Percentiles rank a stretch among this genome's conserved stretches.
phyloP scores from a whole-genome alignment of 106 monocot species.

The Triglochin maritima region DNA sequence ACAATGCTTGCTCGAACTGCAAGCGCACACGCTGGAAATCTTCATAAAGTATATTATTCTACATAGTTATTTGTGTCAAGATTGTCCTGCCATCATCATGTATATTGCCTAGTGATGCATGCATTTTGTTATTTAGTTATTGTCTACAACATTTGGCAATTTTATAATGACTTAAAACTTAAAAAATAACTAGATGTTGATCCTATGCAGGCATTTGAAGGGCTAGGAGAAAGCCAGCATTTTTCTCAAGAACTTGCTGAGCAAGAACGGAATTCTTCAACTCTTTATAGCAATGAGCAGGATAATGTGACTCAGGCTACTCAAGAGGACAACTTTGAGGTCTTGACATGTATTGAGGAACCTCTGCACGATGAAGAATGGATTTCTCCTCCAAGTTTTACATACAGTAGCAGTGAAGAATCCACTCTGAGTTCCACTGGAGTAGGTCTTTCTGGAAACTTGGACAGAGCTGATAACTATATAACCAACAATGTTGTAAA shows the following conservation, averaged over 20 bases:
- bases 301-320: conserved; percentile 15
- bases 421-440: conserved; percentile 30
- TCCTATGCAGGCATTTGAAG: conserved; percentile 72
- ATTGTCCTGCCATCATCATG: too few species aligned
- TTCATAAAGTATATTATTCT: conserved; percentile 58
- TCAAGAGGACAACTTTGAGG: conserved; percentile 16
- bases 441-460: conserved; percentile 20
- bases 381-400: conserved; percentile 73
- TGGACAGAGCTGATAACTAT: conserved; percentile 12
- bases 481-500: background rate
- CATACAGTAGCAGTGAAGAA: conserved; percentile 56
- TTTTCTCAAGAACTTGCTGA: conserved; percentile 49
- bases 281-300: conserved; percentile 21
- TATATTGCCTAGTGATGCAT: too few species aligned
- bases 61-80: background rate
- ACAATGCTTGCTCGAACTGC: conserved; percentile 71
- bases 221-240: conserved; percentile 69
- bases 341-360: conserved; percentile 3
- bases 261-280: conserved; percentile 36
- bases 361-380: conserved; percentile 57
- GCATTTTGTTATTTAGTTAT: too few species aligned
- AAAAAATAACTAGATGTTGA: too few species aligned
- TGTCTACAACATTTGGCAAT: too few species aligned
- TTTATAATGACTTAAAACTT: too few species aligned
- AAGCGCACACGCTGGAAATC: conserved; percentile 79